Base-by-base conservation (phyloP, 202 grass and related monocot species). In the Zizania palustris region DNA sequence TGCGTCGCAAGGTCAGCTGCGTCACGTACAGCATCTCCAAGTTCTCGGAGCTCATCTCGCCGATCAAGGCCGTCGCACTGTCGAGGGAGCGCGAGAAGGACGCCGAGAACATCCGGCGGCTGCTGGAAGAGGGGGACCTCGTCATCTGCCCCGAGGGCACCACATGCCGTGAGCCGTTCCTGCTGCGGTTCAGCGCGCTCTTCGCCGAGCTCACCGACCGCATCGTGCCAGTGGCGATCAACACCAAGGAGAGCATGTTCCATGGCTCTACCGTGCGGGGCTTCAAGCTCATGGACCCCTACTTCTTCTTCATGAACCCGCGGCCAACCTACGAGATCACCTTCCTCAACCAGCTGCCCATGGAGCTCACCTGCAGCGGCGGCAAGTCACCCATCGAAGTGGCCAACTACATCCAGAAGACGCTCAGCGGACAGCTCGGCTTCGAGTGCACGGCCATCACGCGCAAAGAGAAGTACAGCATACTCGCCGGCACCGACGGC, bases 251-350 rank as follows among this genome's bases (percentile, higher is more conserved):
- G 67, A 80, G 75, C 85, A 92, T 98, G 87, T 98, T 98, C 76
- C 91, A 98, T 66, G 96, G 91, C 11, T 92, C 96, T 4, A 85
- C 87, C 60, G 83, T 87, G 75, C 74, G 89, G 7, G 96, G 96
- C 0, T 98, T 92, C 87, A 98, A 98, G 87, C 63, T 92, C 73
- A 81, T 98, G 82, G 96, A 98, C 68, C 96, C 96, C 0, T 95
- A 95, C 85, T 98, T 98, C 72, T 92, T 98, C 79, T 98, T 98
- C 85, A 98, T 98, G 96, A 98, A 98, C 60, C 96, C 96, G 11
- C 64, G 87, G 59, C 96, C 96, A 4, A 89, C 82, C 14, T 98
- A 98, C 80, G 96, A 98, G 89, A 64, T 98, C 69, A 98, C 96
- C 5, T 99, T 99, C 85, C 87, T 99, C 3, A 90, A 89, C 65